Conservation (phyloP, 257 asterid species). For the Solanum clarkiae region DNA sequence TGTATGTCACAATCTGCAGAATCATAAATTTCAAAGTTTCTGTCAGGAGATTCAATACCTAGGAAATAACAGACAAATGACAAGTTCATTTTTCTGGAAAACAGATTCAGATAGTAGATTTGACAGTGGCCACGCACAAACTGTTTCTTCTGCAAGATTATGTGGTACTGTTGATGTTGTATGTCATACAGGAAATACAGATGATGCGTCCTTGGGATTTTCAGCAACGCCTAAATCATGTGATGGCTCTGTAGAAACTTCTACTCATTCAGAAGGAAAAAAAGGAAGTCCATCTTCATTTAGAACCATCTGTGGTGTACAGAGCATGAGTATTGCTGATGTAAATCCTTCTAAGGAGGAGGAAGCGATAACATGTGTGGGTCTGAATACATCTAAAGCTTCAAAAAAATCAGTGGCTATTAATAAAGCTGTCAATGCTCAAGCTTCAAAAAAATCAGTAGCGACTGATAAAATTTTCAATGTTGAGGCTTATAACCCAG, state of each 20-base stretch:
- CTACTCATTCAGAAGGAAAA: background rate
- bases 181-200: background rate
- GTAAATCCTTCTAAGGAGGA: background rate
- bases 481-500: background rate
- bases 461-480: background rate
- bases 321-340: background rate
- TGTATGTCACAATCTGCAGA: conserved; percentile 1
- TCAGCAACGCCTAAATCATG: background rate
- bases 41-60: conserved; percentile 17
- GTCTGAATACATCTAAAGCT: background rate
- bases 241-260: background rate
- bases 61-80: background rate
- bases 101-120: background rate
- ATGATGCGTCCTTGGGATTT: background rate
- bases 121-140: background rate
- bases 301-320: background rate
- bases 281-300: background rate
- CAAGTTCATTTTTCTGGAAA: background rate
- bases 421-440: background rate
- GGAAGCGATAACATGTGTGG: background rate
- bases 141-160: background rate
- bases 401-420: background rate
- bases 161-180: background rate
- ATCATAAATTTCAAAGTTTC: conserved; percentile 11
- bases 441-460: background rate